Base-by-base conservation (phyloP, 495 filamentous ascomycete genomes). In the Letharia columbiana region DNA sequence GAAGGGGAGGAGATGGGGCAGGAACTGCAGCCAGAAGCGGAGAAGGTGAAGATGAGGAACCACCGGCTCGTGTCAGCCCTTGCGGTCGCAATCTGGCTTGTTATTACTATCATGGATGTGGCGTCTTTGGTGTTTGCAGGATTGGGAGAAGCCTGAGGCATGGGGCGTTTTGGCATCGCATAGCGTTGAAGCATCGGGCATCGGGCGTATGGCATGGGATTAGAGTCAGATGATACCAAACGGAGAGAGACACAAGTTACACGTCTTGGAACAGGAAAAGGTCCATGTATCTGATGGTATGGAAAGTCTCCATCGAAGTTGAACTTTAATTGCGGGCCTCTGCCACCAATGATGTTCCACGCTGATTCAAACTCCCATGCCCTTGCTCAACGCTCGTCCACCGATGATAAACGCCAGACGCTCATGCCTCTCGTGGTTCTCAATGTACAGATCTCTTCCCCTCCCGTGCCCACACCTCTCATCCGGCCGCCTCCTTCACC, bases 401-500 rank as follows among this genome's bases (percentile, higher is more conserved):
- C 33, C 31, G 28, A 17, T 17, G 17, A 57, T n/a, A 15, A 37
- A 57, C 54, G 54, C 54, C 33, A 57, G 33, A 57, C 33, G 33
- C 54, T 18, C 31, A 57, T 57, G 15, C 9, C 33, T n/a, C 15
- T 57, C 33, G 4, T 57, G 33, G 33, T 56, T 4, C 54, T 57
- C 54, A 37, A 37, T 18, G 54, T 17, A 57, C 54, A 57, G 10
- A 23, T 18, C 9, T 58, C 18, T 12, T 39, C 9, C 4, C 15
- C 20, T 37, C 7, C 4, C 4, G 17, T 33, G 18, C 35, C 56
- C 59, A 28, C 20, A 28, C 33, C 35, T 40, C n/a, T 71, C 66
- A 73, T 42, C 87, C 83, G 41, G 89, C 89, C 23, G 80, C 87
- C 78, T 95, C 91, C 80, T 93, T 93, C 40, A 94, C 83, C 79